Evolutionary conservation across 306 rosid species (phyloP), one percentile per base, ranked within the genome.

Genomic region (Myrica gale): DNA sequence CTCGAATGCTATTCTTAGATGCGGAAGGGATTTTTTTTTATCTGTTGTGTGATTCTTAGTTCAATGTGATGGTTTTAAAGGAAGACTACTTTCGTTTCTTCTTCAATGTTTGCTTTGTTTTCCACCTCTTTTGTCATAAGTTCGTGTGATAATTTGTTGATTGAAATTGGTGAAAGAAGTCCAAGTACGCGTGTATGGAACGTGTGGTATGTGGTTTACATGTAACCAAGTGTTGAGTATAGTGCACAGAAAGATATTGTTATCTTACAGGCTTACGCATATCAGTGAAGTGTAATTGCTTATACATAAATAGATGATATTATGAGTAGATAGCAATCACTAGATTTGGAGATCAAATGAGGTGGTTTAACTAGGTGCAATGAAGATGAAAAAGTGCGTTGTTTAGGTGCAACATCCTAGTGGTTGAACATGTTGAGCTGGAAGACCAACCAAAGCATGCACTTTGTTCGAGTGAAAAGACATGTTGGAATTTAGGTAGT

Each of bases 401-500:
- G 32, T 7, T 26, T 12, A 23, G 42, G 43, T 20, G 67, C 7
- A 60, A 60, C 43, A 23, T 60, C 43, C 11, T 60, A 60, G 10
- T 21, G 67, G 12, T 26, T 60, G 67, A 60, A 60, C 15, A 11
- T 60, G 67, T 9, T n/a, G 23, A 26, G 42, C 67, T 60, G 67
- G 67, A 60, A 60, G n/a, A n/a, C 10, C 5, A 60, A 23, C 43
- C 23, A 26, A 7, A 23, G 19, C 13, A 60, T 60, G 65, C 8
- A 39, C 65, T 23, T 20, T 8, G 10, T 20, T 57, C 9, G 15
- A 1, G 2, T 57, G 41, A 58, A 57, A 57, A 58, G 7, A 58
- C 66, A 23, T 58, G 66, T 58, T 12, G 39, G 15, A 58, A 41
- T 21, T 58, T 58, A 60, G 67, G 67, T 60, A 60, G 9, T 60